Conservation (phyloP, 768 basidiomycete species). For the Mycena capillaripes region DNA sequence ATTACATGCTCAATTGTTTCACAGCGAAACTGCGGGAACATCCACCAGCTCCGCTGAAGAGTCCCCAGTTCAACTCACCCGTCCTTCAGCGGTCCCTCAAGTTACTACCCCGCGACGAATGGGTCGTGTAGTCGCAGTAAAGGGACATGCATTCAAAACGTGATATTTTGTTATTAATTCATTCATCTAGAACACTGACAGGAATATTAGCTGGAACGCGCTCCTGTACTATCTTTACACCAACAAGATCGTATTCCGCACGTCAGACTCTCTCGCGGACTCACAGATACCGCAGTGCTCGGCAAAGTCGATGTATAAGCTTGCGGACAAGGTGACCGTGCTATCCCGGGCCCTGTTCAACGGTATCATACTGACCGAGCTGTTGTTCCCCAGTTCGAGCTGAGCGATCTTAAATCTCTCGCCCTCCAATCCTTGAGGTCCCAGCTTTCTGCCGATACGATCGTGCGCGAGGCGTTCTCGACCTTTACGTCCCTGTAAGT, state of each 20-base stretch:
- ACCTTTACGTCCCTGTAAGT: conserved; percentile 31
- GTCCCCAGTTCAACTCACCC: background rate
- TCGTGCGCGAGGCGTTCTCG: conserved; percentile 28
- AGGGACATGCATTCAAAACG: conserved; percentile 31
- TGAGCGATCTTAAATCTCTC: conserved; percentile 22
- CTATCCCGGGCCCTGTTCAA: background rate
- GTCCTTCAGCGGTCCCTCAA: background rate
- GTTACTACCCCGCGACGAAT: background rate
- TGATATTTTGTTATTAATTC: background rate
- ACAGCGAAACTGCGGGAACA: background rate
- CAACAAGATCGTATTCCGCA: conserved; percentile 16
- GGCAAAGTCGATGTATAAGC: conserved; percentile 28
- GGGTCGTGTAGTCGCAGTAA: conserved; percentile 19
- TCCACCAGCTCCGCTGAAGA: background rate
- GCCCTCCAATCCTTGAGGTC: conserved; percentile 9
- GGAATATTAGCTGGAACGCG: conserved; percentile 20
- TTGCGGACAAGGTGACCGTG: conserved; percentile 14
- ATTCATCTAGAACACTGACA: background rate
- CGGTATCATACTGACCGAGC: background rate
- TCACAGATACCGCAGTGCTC: background rate
- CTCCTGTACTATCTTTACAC: conserved; percentile 32
- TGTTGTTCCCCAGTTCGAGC: background rate
- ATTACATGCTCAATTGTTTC: background rate
- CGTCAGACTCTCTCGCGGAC: background rate
- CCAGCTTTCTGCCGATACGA: conserved; percentile 10